Conservation (phyloP, 129 eudicot genomes). For the Lactuca sativa region DNA sequence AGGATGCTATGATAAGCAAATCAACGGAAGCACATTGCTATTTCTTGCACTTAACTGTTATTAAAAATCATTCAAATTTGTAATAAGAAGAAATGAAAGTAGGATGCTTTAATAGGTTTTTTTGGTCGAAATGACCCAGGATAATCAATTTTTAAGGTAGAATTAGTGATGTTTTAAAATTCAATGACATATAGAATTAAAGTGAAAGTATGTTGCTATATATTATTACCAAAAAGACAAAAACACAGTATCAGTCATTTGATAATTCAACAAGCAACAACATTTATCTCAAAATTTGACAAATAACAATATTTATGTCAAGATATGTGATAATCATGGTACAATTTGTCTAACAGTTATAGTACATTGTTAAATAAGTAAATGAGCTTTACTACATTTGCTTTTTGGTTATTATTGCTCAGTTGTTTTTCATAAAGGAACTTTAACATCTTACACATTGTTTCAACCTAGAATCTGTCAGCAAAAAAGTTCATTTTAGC, state of each 20-base stretch:
- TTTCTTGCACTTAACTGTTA: no score
- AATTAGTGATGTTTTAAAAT: no score
- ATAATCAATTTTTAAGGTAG: no score
- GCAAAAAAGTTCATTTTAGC: constrained; percentile 91
- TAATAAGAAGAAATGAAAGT: no score
- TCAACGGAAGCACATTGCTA: no score
- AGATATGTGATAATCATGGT: no score
- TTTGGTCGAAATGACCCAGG: not conserved
- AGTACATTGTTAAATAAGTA: not conserved
- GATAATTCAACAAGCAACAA: not conserved
- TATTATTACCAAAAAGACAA: not conserved
- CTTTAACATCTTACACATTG: not conserved
- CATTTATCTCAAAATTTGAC: no score
- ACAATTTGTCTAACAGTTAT: not conserved
- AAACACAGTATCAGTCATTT: not conserved
- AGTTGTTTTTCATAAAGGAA: not conserved
- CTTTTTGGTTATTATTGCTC: not conserved
- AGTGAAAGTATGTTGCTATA: no score
- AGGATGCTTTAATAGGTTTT: not conserved
- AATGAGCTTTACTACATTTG: not conserved
- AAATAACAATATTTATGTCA: no score
- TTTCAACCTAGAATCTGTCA: constrained; percentile 61
- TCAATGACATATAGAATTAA: no score
- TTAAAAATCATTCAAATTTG: no score
- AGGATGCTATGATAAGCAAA: not conserved